Evolutionary conservation across 2,329 filamentous ascomycete genomes (phyloP).

Genomic region (Monilinia aucupariae): DNA sequence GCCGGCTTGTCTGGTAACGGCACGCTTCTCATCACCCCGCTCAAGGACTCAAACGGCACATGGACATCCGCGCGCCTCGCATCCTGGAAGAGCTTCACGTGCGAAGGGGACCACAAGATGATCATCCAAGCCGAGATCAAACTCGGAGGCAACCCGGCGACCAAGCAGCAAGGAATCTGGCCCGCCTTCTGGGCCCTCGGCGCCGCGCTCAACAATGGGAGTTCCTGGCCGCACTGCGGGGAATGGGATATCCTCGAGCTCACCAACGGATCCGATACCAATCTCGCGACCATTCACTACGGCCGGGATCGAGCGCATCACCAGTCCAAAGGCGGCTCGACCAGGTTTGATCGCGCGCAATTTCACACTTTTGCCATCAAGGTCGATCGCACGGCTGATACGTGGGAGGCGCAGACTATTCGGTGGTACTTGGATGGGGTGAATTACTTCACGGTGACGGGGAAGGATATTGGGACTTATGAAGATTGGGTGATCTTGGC

Average conservation of each 20-base stretch:
- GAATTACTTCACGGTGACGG: not conserved
- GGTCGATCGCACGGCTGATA: not conserved
- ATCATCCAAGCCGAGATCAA: slow-evolving; percentile 39
- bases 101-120: slow-evolving; percentile 35
- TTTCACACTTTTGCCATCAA: not conserved
- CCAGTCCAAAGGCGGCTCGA: slow-evolving; percentile 34
- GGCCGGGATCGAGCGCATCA: slow-evolving; percentile 35
- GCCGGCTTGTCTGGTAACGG: slow-evolving; percentile 26
- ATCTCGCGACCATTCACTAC: slow-evolving; percentile 39
- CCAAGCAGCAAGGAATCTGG: slow-evolving; percentile 41
- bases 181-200: slow-evolving; percentile 45
- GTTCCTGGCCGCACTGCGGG: slow-evolving; percentile 41
- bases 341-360: not conserved
- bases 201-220: slow-evolving; percentile 35
- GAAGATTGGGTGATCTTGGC: slow-evolving; percentile 19
- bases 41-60: slow-evolving; percentile 26
- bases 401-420: not conserved
- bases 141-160: slow-evolving; percentile 33
- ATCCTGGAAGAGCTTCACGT: slow-evolving; percentile 38
- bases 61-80: slow-evolving; percentile 46
- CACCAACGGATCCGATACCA: slow-evolving; percentile 37
- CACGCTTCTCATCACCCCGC: slow-evolving; percentile 39
- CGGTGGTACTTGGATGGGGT: not conserved
- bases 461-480: slow-evolving; percentile 20
- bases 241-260: slow-evolving; percentile 45